Percentiles rank a stretch among this genome's conserved stretches.
Conservation (phyloP, 2,329 filamentous ascomycete species). For the Talaromyces albobiverticillius region DNA sequence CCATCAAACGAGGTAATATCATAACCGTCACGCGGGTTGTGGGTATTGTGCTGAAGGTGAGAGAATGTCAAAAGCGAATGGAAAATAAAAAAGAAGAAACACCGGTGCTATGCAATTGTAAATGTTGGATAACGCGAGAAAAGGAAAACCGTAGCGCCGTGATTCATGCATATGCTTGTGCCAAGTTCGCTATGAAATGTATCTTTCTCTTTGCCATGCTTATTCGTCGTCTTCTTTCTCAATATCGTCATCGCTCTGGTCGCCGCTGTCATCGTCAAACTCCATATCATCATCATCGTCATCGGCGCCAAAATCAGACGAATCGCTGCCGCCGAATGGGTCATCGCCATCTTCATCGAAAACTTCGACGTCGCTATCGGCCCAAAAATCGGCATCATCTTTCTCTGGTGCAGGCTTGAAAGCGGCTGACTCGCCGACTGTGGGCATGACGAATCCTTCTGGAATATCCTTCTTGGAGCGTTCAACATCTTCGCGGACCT, state of each 20-base stretch:
- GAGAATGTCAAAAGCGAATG: neutral
- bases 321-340: conserved; percentile 71
- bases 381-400: conserved; percentile 71
- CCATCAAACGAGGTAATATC: neutral
- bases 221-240: neutral
- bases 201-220: neutral
- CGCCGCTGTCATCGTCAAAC: conserved; percentile 20
- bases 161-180: neutral
- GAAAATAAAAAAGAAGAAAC: neutral
- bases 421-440: conserved; percentile 53
- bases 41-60: conserved; percentile 6
- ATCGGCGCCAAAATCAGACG: conserved; percentile 22
- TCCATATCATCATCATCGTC: conserved; percentile 12
- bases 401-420: conserved; percentile 43
- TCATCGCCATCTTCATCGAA: conserved; percentile 27
- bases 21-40: neutral
- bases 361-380: conserved; percentile 66
- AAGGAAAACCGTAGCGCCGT: neutral
- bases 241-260: neutral
- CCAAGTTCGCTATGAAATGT: neutral
- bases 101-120: conserved; percentile 7
- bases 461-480: conserved; percentile 77
- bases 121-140: neutral
- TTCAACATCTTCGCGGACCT: conserved; percentile 68
- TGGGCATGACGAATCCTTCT: conserved; percentile 73